Evolutionary conservation across 148 eudicot species (phyloP).

Genomic region (Persicaria maculosa): DNA sequence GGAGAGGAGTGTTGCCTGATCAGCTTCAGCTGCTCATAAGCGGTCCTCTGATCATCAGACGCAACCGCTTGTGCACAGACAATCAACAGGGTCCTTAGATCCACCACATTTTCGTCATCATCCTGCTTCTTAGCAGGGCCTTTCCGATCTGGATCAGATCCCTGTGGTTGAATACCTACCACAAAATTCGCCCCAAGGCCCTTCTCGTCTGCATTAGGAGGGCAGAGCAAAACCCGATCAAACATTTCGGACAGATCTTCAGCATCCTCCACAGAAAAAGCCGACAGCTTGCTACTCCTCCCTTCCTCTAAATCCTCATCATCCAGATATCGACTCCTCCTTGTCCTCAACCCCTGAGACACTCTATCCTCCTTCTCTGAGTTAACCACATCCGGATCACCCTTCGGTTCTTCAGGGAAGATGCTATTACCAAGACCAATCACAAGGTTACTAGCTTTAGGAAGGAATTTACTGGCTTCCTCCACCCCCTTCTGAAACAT

Average conservation of each 20-base stretch:
- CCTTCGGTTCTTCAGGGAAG: constrained; percentile 4
- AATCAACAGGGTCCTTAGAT: constrained; percentile 24
- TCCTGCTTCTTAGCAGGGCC: constrained; percentile 8
- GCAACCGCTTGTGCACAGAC: constrained; percentile 26
- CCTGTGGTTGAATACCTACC: not conserved
- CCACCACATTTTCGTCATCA: constrained; percentile 18
- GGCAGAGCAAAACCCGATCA: constrained; percentile 20
- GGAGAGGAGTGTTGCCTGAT: constrained; percentile 27
- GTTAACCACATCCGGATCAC: not conserved
- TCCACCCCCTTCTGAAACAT: constrained; percentile 45
- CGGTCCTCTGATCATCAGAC: constrained; percentile 18
- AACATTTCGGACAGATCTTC: constrained; percentile 27
- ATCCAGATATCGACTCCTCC: constrained; percentile 15
- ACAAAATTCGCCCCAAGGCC: not conserved
- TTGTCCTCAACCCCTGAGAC: not conserved
- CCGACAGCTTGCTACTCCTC: constrained; percentile 7
- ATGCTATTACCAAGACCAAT: constrained; percentile 22
- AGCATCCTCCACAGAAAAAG: constrained; percentile 9
- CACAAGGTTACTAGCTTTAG: constrained; percentile 22
- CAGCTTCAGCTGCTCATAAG: constrained; percentile 20
- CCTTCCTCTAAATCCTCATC: constrained; percentile 14
- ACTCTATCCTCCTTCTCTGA: not conserved
- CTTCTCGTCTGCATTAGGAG: not conserved
- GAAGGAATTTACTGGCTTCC: constrained; percentile 42
- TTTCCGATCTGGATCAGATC: not conserved